These are phyloP conservation scores for Lanmaoa rubissima DNA, from an alignment of 768 basidiomycete genomes.

Conservation along the genomic window DNA sequence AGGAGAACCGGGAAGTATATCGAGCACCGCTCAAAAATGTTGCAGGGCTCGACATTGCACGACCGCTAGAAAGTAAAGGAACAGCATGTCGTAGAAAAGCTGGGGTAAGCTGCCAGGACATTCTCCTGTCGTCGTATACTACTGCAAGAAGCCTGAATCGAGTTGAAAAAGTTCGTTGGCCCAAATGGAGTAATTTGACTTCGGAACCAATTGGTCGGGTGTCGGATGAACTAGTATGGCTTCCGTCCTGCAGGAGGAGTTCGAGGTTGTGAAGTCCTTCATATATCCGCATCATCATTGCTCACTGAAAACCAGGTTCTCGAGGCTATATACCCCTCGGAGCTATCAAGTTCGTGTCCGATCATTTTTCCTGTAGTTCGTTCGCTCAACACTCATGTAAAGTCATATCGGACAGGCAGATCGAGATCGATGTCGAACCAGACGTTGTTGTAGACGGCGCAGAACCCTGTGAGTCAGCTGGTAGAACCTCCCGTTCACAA, in stretches of 20 bases:
- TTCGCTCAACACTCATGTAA: conserved; percentile 50
- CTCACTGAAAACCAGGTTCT: conserved; percentile 59
- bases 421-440: conserved; percentile 85
- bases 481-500: background rate
- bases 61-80: background rate
- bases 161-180: conserved; percentile 5
- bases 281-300: conserved; percentile 3
- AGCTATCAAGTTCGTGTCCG: conserved; percentile 78
- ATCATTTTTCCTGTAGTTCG: conserved; percentile 30
- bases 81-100: conserved; percentile 12
- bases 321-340: conserved; percentile 94
- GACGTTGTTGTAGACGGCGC: conserved; percentile 67
- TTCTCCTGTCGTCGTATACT: conserved; percentile 2
- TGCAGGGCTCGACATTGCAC: background rate
- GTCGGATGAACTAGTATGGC: conserved; percentile 47
- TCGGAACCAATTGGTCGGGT: conserved; percentile 26
- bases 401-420: conserved; percentile 83
- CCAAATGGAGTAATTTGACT: conserved; percentile 14
- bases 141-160: background rate
- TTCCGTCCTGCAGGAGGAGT: conserved; percentile 74
- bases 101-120: conserved; percentile 22
- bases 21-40: conserved; percentile 7
- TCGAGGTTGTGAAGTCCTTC: conserved; percentile 60
- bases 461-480: conserved; percentile 48
- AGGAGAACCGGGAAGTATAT: conserved; percentile 5